A percentile compares a stretch with the other conserved stretches of the same genome.
These are phyloP conservation scores for Echria macrotheca DNA, from an alignment of 495 filamentous ascomycete genomes.

Conservation along the genomic window DNA sequence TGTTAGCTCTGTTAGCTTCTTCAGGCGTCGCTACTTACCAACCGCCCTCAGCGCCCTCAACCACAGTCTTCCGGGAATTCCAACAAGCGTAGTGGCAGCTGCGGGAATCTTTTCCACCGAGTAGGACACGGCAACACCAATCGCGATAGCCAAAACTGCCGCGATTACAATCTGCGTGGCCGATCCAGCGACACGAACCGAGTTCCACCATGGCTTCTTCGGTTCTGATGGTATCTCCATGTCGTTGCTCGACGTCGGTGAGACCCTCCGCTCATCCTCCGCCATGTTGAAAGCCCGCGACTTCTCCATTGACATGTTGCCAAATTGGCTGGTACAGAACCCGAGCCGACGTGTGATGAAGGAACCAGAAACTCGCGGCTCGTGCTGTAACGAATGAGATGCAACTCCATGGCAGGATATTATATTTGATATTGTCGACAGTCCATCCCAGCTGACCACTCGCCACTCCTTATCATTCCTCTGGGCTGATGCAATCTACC, in stretches of 20 bases:
- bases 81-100: constrained; percentile 16
- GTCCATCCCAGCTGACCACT: not conserved
- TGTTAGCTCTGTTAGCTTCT: not conserved
- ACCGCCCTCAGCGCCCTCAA: constrained; percentile 27
- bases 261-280: not conserved
- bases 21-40: constrained; percentile 14
- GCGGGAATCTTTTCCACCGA: constrained; percentile 21
- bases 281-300: not conserved
- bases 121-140: constrained; percentile 22
- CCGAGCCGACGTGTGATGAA: not conserved
- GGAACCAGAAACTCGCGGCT: no score
- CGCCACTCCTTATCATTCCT: not conserved
- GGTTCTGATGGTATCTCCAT: not conserved
- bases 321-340: not conserved
- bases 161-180: constrained; percentile 25
- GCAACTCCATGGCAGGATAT: not conserved
- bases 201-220: constrained; percentile 15
- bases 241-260: not conserved
- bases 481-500: no score
- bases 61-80: constrained; percentile 28
- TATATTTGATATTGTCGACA: not conserved
- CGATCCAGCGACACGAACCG: constrained; percentile 9
- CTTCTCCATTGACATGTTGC: not conserved
- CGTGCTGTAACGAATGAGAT: no score
- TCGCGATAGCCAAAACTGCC: constrained; percentile 23